Base-by-base conservation (phyloP, 2,329 filamentous ascomycete species). In the Dothidotthia symphoricarpi region DNA sequence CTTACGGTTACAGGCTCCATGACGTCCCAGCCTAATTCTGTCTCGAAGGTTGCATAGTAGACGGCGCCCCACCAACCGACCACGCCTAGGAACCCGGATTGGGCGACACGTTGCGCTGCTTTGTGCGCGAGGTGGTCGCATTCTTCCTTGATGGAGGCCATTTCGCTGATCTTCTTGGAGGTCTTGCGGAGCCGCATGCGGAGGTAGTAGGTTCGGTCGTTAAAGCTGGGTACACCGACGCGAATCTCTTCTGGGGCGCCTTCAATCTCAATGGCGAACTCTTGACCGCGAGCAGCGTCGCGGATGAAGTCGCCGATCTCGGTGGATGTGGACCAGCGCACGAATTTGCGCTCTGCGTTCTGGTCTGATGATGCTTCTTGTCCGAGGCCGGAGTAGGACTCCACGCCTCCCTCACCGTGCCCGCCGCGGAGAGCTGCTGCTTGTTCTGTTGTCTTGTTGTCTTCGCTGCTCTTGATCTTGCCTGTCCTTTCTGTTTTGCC, bases 251-350 rank as follows among this genome's bases (percentile, higher is more conserved):
- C 64, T 0, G 75, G 70, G 0, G 75, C 74, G 0, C 87, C 87
- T 60, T 94, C 85, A 39, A 96, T 87, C 36, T 85, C 80, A 28
- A 96, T 82, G 3, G 85, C 81, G 59, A 96, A 95, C 59, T 95
- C 88, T 37, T 86, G 81, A 0, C 86, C 87, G 3, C 87, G 76
- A 0, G 89, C 87, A 0, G 90, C 89, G 61, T 96, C 90, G 7
- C 88, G 82, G 49, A 96, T 93, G 59, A 96, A 96, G 68, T 95
- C 90, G 8, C 90, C 90, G 22, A 96, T 85, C 63, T 96, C 90
- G 1, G 90, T 95, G 19, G 83, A 87, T 28, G 82, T 81, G 29
- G 85, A 89, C 90, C 90, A 96, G 19, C 88, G 82, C 2, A 95
- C 87, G 71, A 91, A 93, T 36, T 80, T 78, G 39, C 75, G 71